Percentiles rank a stretch among this genome's conserved stretches.
phyloP scores from a whole-genome alignment of 2,329 filamentous ascomycete species.

The Cryphonectria parasitica region DNA sequence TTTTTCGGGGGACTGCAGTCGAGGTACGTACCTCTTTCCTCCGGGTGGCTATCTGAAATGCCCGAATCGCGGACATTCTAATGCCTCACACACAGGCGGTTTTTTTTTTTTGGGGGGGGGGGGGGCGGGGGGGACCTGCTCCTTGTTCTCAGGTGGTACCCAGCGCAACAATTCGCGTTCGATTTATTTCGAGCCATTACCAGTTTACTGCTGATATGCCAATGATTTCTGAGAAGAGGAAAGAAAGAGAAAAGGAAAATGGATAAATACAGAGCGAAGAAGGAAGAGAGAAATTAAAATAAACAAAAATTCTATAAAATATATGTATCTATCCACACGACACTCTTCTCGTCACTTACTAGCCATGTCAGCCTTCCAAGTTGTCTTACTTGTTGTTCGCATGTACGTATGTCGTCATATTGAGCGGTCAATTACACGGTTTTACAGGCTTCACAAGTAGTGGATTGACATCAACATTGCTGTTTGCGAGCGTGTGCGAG shows the following conservation, averaged over 20 bases:
- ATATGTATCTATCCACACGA: neutral
- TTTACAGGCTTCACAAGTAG: neutral
- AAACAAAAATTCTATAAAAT: neutral
- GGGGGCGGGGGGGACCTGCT: neutral
- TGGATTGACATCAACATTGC: neutral
- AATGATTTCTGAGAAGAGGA: neutral
- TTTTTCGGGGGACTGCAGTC: constrained; percentile 14
- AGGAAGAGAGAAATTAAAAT: neutral
- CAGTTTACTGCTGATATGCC: neutral
- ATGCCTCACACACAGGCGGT: neutral
- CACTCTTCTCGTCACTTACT: neutral
- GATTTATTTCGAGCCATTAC: neutral
- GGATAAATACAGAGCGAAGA: too few species aligned
- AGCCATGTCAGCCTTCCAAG: neutral
- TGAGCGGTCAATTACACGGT: neutral
- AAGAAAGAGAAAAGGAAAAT: neutral
- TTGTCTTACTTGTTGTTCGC: neutral
- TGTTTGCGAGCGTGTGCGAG: neutral
- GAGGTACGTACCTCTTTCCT: constrained; percentile 1
- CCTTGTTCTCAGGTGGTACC: neutral
- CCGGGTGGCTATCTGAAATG: neutral
- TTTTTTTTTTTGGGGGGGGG: neutral
- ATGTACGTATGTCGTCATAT: neutral
- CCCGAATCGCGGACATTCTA: neutral
- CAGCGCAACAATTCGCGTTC: neutral